Conservation (phyloP, 2,329 filamentous ascomycete genomes). For the Penicillium sp. region DNA sequence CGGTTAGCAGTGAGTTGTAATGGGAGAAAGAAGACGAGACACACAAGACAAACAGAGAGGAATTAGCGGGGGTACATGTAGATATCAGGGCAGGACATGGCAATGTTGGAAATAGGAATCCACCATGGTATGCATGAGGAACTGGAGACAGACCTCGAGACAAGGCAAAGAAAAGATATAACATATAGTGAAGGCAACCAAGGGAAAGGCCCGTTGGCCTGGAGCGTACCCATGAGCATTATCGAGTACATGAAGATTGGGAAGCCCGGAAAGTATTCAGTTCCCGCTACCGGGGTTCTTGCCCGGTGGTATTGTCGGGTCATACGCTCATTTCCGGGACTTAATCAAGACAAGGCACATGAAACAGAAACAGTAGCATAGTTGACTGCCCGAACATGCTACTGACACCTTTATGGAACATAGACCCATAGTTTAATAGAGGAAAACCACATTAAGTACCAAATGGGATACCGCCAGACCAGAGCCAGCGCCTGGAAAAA, state of each 20-base stretch:
- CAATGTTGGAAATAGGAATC: conserved; percentile 1
- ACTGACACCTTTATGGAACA: conserved; percentile 5
- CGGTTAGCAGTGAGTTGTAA: background rate
- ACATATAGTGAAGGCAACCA: background rate
- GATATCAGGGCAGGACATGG: conserved; percentile 2
- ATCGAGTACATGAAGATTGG: background rate
- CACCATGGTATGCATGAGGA: conserved; percentile 15
- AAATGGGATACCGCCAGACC: conserved; percentile 12
- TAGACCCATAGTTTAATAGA: conserved; percentile 1
- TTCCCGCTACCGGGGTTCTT: background rate
- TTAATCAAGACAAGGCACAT: background rate
- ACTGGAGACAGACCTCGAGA: background rate
- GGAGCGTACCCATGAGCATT: background rate
- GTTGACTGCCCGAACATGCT: background rate
- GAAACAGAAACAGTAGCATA: conserved; percentile 6
- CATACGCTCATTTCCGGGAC: background rate
- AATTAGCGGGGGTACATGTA: conserved; percentile 1
- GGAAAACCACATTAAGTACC: conserved; percentile 14
- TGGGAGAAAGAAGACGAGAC: background rate
- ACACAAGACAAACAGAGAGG: background rate
- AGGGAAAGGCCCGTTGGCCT: conserved; percentile 1
- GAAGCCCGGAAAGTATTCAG: background rate
- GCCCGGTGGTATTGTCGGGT: background rate
- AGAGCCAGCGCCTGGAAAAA: conserved; percentile 17
- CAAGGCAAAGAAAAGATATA: conserved; percentile 1